Conservation (phyloP, 345 rosid genomes). For the Camelina sativa region DNA sequence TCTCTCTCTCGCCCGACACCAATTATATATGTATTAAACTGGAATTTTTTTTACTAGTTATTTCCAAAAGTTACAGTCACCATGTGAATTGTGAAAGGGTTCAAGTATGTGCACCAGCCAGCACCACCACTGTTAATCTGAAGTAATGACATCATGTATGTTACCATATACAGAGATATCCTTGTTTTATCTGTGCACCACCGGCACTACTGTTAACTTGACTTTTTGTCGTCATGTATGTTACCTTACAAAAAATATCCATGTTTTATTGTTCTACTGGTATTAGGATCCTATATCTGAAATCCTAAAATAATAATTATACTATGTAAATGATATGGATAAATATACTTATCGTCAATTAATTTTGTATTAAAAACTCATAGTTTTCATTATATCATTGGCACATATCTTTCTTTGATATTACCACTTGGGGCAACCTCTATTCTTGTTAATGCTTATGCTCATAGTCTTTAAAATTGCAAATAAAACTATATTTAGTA, state of each 20-base stretch:
- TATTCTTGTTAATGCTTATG: slow-evolving; percentile 20
- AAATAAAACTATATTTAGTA: slow-evolving; percentile 1
- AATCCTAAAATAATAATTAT: no score
- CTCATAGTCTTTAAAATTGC: slow-evolving; percentile 27
- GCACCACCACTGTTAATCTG: slow-evolving; percentile 27
- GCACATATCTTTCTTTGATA: background rate
- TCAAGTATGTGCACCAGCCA: slow-evolving; percentile 25
- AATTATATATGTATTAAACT: slow-evolving; percentile 12
- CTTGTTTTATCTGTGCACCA: slow-evolving; percentile 27
- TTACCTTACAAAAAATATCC: slow-evolving; percentile 13
- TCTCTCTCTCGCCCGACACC: slow-evolving; percentile 22
- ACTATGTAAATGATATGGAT: background rate
- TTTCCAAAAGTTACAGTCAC: slow-evolving; percentile 31
- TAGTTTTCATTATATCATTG: background rate
- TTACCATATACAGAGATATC: slow-evolving; percentile 18
- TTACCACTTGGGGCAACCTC: background rate
- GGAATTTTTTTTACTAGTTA: slow-evolving; percentile 17
- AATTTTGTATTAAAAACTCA: background rate
- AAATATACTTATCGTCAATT: background rate
- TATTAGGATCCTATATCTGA: no score
- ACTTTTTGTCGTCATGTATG: slow-evolving; percentile 29
- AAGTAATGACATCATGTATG: slow-evolving; percentile 30
- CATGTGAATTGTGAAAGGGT: slow-evolving; percentile 30
- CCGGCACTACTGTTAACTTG: slow-evolving; percentile 25
- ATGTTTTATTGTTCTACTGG: background rate